These are phyloP conservation scores for Fusarium sp. DNA, from an alignment of 2,329 filamentous ascomycete species.

Conservation along the genomic window DNA sequence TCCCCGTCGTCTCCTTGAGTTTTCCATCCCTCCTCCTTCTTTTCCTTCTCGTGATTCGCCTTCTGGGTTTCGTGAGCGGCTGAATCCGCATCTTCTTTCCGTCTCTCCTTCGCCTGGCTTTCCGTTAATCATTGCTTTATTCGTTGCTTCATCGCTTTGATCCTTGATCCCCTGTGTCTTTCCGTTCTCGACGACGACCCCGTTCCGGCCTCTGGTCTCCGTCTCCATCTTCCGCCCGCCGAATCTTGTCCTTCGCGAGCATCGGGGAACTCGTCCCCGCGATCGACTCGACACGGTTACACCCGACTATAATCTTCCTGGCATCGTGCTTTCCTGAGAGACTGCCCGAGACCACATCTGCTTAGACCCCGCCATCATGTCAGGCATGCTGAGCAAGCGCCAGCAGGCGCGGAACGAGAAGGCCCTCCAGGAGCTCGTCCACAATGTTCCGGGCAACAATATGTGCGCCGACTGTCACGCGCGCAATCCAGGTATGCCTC, in stretches of 20 bases:
- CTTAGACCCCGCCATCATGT: conserved; percentile 63
- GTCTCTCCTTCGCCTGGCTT: conserved; percentile 32
- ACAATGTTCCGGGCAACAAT: conserved; percentile 86
- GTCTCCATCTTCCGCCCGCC: conserved; percentile 21
- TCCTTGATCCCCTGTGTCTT: conserved; percentile 31
- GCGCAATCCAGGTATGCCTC: conserved; percentile 84
- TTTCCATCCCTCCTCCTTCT: conserved; percentile 32
- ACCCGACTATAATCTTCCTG: conserved; percentile 23
- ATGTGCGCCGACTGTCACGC: conserved; percentile 93
- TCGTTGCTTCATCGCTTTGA: conserved; percentile 15
- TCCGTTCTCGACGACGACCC: conserved; percentile 19
- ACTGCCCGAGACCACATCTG: conserved; percentile 1
- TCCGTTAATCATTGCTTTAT: conserved; percentile 36
- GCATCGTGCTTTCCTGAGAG: conserved; percentile 14
- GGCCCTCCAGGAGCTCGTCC: conserved; percentile 88
- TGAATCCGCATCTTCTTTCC: conserved; percentile 26
- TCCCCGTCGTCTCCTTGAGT: conserved; percentile 21
- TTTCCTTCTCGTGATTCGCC: conserved; percentile 20
- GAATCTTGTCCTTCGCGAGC: conserved; percentile 25
- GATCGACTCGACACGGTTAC: conserved; percentile 37
- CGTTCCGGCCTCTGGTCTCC: conserved; percentile 28
- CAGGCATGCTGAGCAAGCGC: conserved; percentile 86
- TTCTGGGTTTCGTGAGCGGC: conserved; percentile 26
- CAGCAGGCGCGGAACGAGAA: conserved; percentile 98
- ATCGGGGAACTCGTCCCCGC: conserved; percentile 15